Evolutionary conservation across 257 asterid species (phyloP).

Genomic region (Plectranthus barbatus): DNA sequence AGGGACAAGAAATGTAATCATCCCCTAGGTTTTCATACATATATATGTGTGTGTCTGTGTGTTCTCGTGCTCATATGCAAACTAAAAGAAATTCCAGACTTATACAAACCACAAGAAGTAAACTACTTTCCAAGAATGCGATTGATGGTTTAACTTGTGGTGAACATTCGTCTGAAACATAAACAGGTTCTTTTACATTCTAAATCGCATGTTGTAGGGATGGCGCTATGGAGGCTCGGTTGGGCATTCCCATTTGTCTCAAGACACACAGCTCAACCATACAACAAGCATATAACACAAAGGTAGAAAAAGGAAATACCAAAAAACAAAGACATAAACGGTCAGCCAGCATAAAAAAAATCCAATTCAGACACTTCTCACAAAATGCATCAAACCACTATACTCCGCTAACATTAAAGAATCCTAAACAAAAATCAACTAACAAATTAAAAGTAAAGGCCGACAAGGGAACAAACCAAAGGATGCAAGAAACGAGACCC

Average conservation of each 20-base stretch:
- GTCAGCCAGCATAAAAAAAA: too few species aligned
- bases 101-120: background rate
- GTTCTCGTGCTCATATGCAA: background rate
- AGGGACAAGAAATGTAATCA: too few species aligned
- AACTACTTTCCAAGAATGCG: background rate
- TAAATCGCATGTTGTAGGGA: background rate
- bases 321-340: too few species aligned
- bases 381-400: too few species aligned
- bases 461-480: slow-evolving; percentile 44
- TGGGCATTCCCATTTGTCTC: background rate
- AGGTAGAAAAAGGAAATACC: too few species aligned
- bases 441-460: background rate
- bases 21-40: background rate
- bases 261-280: too few species aligned
- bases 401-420: too few species aligned
- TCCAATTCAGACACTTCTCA: too few species aligned
- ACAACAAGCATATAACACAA: too few species aligned
- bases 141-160: background rate
- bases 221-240: background rate
- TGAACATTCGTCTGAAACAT: background rate
- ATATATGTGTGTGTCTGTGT: too few species aligned
- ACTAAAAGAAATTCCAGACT: background rate
- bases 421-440: background rate
- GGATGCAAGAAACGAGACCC: slow-evolving; percentile 63
- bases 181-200: background rate